Percentiles rank a stretch among this genome's conserved stretches.
phyloP scores from a whole-genome alignment of 768 basidiomycete genomes.

The Dioszegia crocea region DNA sequence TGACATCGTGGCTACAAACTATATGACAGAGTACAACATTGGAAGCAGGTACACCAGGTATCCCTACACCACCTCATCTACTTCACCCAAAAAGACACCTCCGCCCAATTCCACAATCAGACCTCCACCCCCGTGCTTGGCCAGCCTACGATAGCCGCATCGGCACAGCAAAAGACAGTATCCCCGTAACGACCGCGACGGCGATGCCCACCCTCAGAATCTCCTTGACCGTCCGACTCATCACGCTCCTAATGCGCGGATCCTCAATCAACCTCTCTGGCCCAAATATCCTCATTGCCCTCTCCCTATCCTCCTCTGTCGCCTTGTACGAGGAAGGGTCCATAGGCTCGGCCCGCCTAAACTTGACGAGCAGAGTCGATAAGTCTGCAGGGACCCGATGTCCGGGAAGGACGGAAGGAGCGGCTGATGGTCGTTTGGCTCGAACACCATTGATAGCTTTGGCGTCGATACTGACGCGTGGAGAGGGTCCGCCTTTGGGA shows the following conservation, averaged over 20 bases:
- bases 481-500: no score
- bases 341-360: constrained; percentile 2
- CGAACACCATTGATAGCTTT: no score
- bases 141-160: background rate
- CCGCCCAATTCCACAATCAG: no score
- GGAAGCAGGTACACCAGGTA: no score
- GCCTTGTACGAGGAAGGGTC: background rate
- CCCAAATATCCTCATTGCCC: constrained; percentile 29
- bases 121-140: no score
- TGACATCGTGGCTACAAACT: no score
- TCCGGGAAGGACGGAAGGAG: background rate
- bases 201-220: constrained; percentile 34
- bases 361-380: constrained; percentile 5
- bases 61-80: no score
- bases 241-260: constrained; percentile 30
- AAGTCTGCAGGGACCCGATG: constrained; percentile 3
- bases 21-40: no score
- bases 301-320: background rate
- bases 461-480: no score
- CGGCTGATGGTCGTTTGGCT: background rate
- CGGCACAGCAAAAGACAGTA: constrained; percentile 39
- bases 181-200: constrained; percentile 22
- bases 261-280: constrained; percentile 38
- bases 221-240: constrained; percentile 29
- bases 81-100: no score